A percentile compares a stretch with the other conserved stretches of the same genome.
phyloP scores from a whole-genome alignment of 176 grass and related monocot genomes.

The Oryza meyeriana region DNA sequence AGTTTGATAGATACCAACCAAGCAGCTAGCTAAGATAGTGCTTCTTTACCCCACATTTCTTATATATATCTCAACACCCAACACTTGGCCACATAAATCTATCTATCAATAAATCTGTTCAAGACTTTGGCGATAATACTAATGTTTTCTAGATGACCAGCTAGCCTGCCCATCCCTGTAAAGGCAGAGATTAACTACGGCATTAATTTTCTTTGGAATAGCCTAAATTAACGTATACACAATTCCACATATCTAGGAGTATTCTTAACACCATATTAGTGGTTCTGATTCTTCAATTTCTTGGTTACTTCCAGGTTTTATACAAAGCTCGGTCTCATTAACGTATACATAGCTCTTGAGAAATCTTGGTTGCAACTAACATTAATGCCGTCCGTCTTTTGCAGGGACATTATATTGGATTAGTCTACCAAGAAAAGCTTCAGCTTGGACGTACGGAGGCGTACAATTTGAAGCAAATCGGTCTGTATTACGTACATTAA shows the following conservation, averaged over 20 bases:
- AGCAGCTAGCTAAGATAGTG: not conserved
- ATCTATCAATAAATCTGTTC: too few species aligned
- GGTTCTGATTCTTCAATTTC: not conserved
- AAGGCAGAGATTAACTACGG: too few species aligned
- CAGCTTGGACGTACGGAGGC: not conserved
- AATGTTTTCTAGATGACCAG: too few species aligned
- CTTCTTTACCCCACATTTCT: not conserved
- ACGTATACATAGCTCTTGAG: not conserved
- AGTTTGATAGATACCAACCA: not conserved
- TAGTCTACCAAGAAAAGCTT: not conserved
- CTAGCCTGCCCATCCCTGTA: too few species aligned
- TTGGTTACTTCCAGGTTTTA: not conserved
- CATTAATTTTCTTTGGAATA: too few species aligned
- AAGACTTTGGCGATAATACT: too few species aligned
- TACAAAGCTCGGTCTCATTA: not conserved
- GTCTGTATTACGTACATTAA: not conserved
- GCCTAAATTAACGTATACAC: too few species aligned
- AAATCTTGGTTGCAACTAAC: not conserved
- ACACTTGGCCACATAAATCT: too few species aligned
- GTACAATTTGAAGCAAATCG: not conserved
- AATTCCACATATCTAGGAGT: not conserved
- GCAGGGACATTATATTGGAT: not conserved
- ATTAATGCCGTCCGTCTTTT: not conserved
- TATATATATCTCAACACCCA: too few species aligned
- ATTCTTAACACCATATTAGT: not conserved